Evolutionary conservation across 2,329 filamentous ascomycete species (phyloP), one percentile per base, ranked within the genome.

Genomic region (Aspergillus hortae): DNA sequence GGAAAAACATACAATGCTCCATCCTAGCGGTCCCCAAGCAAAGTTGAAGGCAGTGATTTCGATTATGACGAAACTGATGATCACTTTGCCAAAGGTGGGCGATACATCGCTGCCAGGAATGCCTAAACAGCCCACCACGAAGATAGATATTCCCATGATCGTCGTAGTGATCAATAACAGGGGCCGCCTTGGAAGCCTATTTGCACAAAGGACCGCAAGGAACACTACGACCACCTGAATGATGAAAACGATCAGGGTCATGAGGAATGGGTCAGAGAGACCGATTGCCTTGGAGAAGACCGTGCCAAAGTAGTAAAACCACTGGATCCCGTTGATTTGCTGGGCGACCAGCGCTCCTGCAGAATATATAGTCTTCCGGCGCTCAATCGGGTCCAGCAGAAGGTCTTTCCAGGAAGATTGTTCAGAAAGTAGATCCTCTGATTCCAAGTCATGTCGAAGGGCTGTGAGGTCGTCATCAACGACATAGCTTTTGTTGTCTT

Each of bases 1-100:
- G 5, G 15, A 6, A 3, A 9, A n/a, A 36, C 38, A 7, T 41
- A 48, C 35, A 2, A 41, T 41, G 14, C 23, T 48, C 36, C 36
- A 48, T 10, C 25, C 46, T 7, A 48, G 10, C 36, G 46, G 25
- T 6, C 46, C 46, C 35, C 46, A 48, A 23, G 46, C 46, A 2
- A 48, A 48, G 21, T 41, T 41, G 21, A 48, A 48, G 10, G 46
- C 35, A 19, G 36, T 48, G 14, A 48, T 48, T 21, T 41, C 35
- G 3, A 48, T 48, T 23, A 41, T 41, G 9, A 48, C 35, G 12
- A 48, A 41, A 10, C 35, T 41, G 35, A 42, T 48, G 7, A 48
- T 48, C 17, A 32, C 35, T 9, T 27, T 27, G 25, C 25, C 25
- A 27, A 33, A 42, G 19, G 36, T 41, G 4, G 17, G 46, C 6